A percentile compares a stretch with the other conserved stretches of the same genome.
Evolutionary conservation across 1,284 basidiomycete genomes (phyloP).

Genomic region (Phellopilus nigrolimitatus): DNA sequence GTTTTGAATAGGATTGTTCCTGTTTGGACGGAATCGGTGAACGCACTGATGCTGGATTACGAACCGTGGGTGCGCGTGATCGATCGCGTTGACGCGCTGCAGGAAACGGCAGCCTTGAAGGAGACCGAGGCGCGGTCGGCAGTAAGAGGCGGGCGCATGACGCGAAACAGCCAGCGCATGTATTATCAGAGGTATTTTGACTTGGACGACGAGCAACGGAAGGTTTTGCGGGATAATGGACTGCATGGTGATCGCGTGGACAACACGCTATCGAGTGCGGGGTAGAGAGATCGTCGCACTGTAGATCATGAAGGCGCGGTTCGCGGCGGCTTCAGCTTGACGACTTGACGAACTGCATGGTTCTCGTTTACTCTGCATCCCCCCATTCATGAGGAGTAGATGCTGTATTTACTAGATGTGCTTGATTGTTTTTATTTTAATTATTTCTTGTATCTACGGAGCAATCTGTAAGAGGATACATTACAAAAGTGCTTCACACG

Average conservation of each 20-base stretch:
- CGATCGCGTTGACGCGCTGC: slow-evolving; percentile 37
- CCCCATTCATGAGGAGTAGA: no score
- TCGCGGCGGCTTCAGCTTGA: no score
- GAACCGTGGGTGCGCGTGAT: slow-evolving; percentile 67
- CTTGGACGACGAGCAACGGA: slow-evolving; percentile 35
- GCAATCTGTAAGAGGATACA: no score
- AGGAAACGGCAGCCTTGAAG: slow-evolving; percentile 31
- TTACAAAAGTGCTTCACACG: no score
- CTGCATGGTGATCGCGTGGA: slow-evolving; percentile 22
- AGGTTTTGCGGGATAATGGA: slow-evolving; percentile 28
- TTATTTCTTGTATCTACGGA: no score
- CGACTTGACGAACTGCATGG: no score
- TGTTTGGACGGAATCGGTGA: slow-evolving; percentile 36
- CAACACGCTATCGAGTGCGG: slow-evolving; percentile 20
- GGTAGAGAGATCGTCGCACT: no score
- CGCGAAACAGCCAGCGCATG: slow-evolving; percentile 49
- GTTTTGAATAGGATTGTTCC: slow-evolving; percentile 40
- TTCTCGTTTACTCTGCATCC: no score
- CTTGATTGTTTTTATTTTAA: no score
- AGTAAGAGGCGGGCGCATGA: slow-evolving; percentile 37
- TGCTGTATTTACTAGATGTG: no score
- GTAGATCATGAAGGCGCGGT: slow-evolving; percentile 7
- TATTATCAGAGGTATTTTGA: slow-evolving; percentile 40
- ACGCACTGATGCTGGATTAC: slow-evolving; percentile 60
- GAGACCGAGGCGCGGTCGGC: slow-evolving; percentile 26